A percentile compares a stretch with the other conserved stretches of the same genome.
Evolutionary conservation across 768 basidiomycete genomes (phyloP).

Genomic region (Tubosaeta sp.): DNA sequence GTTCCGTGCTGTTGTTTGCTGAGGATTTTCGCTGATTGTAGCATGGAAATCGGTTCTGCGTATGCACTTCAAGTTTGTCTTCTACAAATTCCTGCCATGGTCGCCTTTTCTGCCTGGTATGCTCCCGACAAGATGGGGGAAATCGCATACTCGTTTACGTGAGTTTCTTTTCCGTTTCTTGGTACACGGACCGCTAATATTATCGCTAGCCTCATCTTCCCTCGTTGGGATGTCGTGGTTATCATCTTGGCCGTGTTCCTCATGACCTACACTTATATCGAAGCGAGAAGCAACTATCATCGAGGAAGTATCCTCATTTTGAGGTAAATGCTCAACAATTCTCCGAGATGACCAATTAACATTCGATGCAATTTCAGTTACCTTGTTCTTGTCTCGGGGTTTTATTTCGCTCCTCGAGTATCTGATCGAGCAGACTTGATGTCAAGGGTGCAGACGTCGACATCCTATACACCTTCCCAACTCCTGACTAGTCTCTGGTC

Average conservation of each 20-base stretch:
- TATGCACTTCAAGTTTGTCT: conserved; percentile 98
- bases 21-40: conserved; percentile 28
- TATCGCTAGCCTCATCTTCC: conserved; percentile 80
- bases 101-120: conserved; percentile 96
- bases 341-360: not conserved
- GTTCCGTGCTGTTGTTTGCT: not conserved
- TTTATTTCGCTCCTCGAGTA: conserved; percentile 76
- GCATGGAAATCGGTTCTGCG: conserved; percentile 99
- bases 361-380: conserved; percentile 52
- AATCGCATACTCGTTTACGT: conserved; percentile 92
- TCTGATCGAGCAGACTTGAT: conserved; percentile 18
- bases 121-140: conserved; percentile 82
- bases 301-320: conserved; percentile 93
- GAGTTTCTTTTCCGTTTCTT: conserved; percentile 31
- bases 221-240: conserved; percentile 94
- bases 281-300: conserved; percentile 98
- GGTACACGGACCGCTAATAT: conserved; percentile 1
- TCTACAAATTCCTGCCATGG: conserved; percentile 97
- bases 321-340: conserved; percentile 47
- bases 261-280: conserved; percentile 98
- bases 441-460: conserved; percentile 1
- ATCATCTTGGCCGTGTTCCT: conserved; percentile 96
- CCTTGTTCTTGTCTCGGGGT: conserved; percentile 85
- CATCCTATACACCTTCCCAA: conserved; percentile 1
- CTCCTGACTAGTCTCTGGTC: conserved; percentile 14